A percentile compares a stretch with the other conserved stretches of the same genome.
phyloP scores from a whole-genome alignment of 306 rosid genomes.

The Citrullus amarus region DNA sequence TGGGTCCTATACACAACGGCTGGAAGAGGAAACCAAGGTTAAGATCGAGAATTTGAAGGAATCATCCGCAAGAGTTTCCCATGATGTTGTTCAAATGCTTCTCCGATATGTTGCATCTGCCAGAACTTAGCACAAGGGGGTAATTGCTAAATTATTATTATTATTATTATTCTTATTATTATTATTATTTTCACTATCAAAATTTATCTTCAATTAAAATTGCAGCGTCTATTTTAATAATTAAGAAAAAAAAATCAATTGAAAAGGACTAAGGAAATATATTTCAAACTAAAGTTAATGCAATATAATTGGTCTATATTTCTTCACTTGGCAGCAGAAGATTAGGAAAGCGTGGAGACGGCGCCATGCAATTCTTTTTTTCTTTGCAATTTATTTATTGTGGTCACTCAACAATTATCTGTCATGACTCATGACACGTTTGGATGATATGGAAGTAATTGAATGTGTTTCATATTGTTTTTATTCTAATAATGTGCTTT shows the following conservation, averaged over 20 bases:
- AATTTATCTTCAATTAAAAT: no score
- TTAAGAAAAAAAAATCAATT: no score
- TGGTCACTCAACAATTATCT: background rate
- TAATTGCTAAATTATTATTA: no score
- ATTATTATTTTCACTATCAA: no score
- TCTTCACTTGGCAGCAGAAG: background rate
- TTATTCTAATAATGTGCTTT: background rate
- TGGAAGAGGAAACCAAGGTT: background rate
- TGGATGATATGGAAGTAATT: background rate
- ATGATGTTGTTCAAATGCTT: conserved; percentile 51
- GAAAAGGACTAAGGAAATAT: background rate
- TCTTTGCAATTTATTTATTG: background rate
- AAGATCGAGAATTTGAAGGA: background rate
- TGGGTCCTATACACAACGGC: background rate
- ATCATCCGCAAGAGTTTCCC: background rate
- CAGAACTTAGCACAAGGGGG: background rate
- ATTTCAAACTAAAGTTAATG: no score
- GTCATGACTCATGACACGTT: background rate
- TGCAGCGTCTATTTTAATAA: no score
- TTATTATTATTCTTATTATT: no score
- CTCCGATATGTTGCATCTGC: conserved; percentile 36
- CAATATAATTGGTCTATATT: background rate
- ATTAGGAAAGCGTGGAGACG: background rate
- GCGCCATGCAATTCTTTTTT: background rate
- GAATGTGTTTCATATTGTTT: background rate